phyloP scores from a whole-genome alignment of 108 stramenopile genomes.

The Cyclotella kingstonii region DNA sequence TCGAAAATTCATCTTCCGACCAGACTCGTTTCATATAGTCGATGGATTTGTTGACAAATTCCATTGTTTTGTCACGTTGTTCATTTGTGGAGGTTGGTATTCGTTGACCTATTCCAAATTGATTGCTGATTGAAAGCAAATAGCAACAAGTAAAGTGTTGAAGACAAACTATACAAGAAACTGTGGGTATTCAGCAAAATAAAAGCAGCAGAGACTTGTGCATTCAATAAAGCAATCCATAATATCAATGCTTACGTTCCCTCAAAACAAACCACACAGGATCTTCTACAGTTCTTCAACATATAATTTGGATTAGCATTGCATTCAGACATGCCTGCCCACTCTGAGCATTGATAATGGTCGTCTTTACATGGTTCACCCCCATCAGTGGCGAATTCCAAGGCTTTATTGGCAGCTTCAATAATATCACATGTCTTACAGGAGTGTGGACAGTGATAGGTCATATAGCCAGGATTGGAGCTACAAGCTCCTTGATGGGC shows the following conservation, averaged over 20 bases:
- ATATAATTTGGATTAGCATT: constrained; percentile 50
- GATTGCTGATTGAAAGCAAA: constrained; percentile 3
- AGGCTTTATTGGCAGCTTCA: background rate
- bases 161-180: too few species aligned
- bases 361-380: constrained; percentile 22
- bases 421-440: constrained; percentile 25
- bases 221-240: background rate
- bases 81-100: background rate
- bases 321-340: constrained; percentile 52
- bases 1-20: constrained; percentile 13
- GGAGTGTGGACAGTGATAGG: constrained; percentile 16
- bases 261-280: constrained; percentile 30
- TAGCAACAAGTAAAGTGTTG: background rate
- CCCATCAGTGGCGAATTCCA: constrained; percentile 14
- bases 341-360: constrained; percentile 33
- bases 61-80: background rate
- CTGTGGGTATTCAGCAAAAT: too few species aligned
- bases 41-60: constrained; percentile 7
- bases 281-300: constrained; percentile 22
- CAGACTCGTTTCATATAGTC: constrained; percentile 25
- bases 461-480: constrained; percentile 56
- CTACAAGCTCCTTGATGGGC: constrained; percentile 36
- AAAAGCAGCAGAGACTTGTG: too few species aligned
- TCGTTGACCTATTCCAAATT: constrained; percentile 29
- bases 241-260: constrained; percentile 13